phyloP scores from a whole-genome alignment of 1,284 basidiomycete genomes.

The Stereum hirsutum region DNA sequence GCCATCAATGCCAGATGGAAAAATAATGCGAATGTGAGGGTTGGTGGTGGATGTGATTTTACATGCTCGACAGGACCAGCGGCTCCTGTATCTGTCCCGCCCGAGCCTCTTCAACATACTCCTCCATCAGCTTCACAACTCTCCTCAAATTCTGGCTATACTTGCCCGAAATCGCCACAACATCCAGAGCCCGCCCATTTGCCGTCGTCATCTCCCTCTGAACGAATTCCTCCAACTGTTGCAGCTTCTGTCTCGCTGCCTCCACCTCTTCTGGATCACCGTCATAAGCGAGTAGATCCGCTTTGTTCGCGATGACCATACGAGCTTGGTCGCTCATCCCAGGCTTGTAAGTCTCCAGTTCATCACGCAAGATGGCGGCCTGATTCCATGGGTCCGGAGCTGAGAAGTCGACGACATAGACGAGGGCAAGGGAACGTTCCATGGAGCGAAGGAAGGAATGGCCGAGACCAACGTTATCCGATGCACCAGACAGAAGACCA shows the following conservation, averaged over 20 bases:
- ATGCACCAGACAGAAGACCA: slow-evolving; percentile 80
- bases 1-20: too few relatives aligned
- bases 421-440: slow-evolving; percentile 85
- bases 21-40: too few relatives aligned
- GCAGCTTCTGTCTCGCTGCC: slow-evolving; percentile 51
- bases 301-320: slow-evolving; percentile 92
- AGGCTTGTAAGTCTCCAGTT: slow-evolving; percentile 79
- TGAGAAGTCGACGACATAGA: slow-evolving; percentile 89
- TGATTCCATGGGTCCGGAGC: slow-evolving; percentile 68
- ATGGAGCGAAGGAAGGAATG: slow-evolving; percentile 92
- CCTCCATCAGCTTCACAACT: slow-evolving; percentile 56
- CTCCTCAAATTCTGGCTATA: slow-evolving; percentile 67
- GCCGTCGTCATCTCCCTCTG: slow-evolving; percentile 30
- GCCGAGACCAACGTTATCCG: slow-evolving; percentile 86
- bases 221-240: slow-evolving; percentile 46
- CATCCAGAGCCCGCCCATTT: slow-evolving; percentile 35
- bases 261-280: slow-evolving; percentile 34
- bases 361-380: slow-evolving; percentile 61
- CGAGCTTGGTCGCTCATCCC: slow-evolving; percentile 72
- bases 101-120: slow-evolving; percentile 62
- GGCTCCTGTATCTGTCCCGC: too few relatives aligned
- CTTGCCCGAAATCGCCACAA: slow-evolving; percentile 77
- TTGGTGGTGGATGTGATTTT: too few relatives aligned
- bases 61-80: too few relatives aligned
- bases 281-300: slow-evolving; percentile 63